A percentile compares a stretch with the other conserved stretches of the same genome.
Conservation (phyloP, 2,329 filamentous ascomycete species). For the Arachnomyces sp. region DNA sequence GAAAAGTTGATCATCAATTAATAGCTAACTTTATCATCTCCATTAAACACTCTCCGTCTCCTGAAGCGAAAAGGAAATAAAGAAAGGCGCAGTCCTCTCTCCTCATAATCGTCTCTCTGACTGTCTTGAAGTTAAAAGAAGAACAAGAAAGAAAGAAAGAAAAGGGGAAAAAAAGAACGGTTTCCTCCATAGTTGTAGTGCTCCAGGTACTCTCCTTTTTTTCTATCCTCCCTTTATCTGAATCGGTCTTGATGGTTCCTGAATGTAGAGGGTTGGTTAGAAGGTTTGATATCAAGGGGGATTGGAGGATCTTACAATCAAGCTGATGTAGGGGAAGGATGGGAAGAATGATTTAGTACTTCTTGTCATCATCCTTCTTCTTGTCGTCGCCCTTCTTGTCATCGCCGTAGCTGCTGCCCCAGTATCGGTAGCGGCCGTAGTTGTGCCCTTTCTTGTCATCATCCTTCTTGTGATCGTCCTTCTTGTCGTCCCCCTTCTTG, state of each 20-base stretch:
- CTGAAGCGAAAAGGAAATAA: too few relatives aligned
- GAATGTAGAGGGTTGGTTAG: too few relatives aligned
- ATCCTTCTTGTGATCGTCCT: neutral
- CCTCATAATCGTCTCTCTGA: constrained; percentile 15
- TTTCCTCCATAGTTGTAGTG: neutral
- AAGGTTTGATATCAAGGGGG: too few relatives aligned
- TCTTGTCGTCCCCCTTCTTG: too few relatives aligned
- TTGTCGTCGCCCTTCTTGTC: neutral
- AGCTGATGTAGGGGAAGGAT: too few relatives aligned
- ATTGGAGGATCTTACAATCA: too few relatives aligned
- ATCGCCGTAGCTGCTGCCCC: neutral
- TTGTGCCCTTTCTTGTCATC: neutral
- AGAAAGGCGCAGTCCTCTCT: neutral
- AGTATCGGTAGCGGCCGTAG: neutral
- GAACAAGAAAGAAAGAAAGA: constrained; percentile 4
- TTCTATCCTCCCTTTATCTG: neutral
- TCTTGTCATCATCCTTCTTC: too few relatives aligned
- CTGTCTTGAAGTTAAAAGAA: constrained; percentile 11
- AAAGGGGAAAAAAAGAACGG: constrained; percentile 3
- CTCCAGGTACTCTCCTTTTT: neutral
- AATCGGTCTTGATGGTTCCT: neutral
- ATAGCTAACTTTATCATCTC: too few relatives aligned
- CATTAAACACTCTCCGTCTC: too few relatives aligned
- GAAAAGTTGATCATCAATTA: too few relatives aligned
- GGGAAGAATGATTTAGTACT: too few relatives aligned